A percentile compares a stretch with the other conserved stretches of the same genome.
These are phyloP conservation scores for Pilaira anomala DNA, from an alignment of 192 early-diverging fungal species.

Conservation along the genomic window DNA sequence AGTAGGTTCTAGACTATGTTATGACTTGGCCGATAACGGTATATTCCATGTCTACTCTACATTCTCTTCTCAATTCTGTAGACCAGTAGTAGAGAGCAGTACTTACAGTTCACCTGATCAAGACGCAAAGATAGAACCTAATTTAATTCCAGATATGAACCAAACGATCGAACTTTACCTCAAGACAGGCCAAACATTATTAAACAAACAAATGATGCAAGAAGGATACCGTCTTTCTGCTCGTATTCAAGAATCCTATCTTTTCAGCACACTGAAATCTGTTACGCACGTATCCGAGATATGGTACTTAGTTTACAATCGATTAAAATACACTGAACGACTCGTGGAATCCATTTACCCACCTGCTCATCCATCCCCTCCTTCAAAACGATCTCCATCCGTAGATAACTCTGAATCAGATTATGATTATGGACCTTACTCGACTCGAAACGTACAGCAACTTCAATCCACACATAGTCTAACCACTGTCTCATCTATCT, in stretches of 20 bases:
- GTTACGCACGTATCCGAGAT: constrained; percentile 26
- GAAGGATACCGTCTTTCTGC: constrained; percentile 12
- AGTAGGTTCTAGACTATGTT: constrained; percentile 32
- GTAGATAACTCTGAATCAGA: constrained; percentile 19
- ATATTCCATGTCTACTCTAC: constrained; percentile 16
- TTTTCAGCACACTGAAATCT: background rate
- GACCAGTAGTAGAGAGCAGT: background rate
- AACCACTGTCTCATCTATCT: constrained; percentile 31
- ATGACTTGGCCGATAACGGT: constrained; percentile 35
- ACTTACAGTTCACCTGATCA: background rate
- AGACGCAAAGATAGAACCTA: constrained; percentile 1
- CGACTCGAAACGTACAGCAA: background rate
- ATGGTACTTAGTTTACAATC: constrained; percentile 36
- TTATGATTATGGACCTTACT: constrained; percentile 3
- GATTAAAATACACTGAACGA: constrained; percentile 38
- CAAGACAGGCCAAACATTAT: constrained; percentile 14
- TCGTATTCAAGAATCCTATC: constrained; percentile 14
- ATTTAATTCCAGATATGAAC: constrained; percentile 10
- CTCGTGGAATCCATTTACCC: constrained; percentile 38
- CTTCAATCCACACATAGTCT: constrained; percentile 23
- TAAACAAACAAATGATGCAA: constrained; percentile 26
- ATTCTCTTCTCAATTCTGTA: constrained; percentile 1
- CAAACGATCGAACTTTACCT: constrained; percentile 12
- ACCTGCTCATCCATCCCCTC: background rate
- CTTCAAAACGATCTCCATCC: background rate